A percentile compares a stretch with the other conserved stretches of the same genome.
These are phyloP conservation scores for Trichosanthes truncata DNA, from an alignment of 306 rosid species.

Conservation along the genomic window DNA sequence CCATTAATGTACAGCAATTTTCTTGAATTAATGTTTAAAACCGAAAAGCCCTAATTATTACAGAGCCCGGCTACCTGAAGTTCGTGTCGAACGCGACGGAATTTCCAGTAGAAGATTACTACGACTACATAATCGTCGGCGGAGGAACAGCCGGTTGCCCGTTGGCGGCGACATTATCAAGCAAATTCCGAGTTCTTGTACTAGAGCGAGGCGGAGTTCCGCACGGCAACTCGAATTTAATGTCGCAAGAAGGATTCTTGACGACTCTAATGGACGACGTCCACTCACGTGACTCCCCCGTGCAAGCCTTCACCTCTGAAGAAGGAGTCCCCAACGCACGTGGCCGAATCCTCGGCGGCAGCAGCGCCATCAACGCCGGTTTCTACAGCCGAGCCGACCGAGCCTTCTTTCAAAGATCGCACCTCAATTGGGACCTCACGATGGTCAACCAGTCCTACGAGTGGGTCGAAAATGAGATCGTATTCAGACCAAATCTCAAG, in stretches of 20 bases:
- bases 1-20: not conserved
- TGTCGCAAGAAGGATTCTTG: constrained; percentile 87
- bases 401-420: constrained; percentile 36
- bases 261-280: constrained; percentile 29
- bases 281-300: constrained; percentile 38
- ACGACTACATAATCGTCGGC: constrained; percentile 77
- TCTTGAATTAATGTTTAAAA: too few relatives aligned
- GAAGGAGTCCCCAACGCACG: constrained; percentile 88
- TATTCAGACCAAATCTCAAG: constrained; percentile 50
- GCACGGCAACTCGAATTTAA: constrained; percentile 27
- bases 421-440: constrained; percentile 38
- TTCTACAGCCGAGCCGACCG: constrained; percentile 77
- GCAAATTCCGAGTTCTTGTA: constrained; percentile 37
- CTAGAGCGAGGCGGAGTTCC: constrained; percentile 68
- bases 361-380: constrained; percentile 90
- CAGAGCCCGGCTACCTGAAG: constrained; percentile 33
- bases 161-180: constrained; percentile 69
- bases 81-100: constrained; percentile 57
- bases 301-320: constrained; percentile 60
- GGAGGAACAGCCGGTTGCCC: constrained; percentile 98
- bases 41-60: too few relatives aligned
- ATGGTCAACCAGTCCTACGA: constrained; percentile 61
- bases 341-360: constrained; percentile 89
- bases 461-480: constrained; percentile 71
- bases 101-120: constrained; percentile 59